Evolutionary conservation across 768 basidiomycete genomes (phyloP), one percentile per base, ranked within the genome.

Genomic region (Amanita rubescens): DNA sequence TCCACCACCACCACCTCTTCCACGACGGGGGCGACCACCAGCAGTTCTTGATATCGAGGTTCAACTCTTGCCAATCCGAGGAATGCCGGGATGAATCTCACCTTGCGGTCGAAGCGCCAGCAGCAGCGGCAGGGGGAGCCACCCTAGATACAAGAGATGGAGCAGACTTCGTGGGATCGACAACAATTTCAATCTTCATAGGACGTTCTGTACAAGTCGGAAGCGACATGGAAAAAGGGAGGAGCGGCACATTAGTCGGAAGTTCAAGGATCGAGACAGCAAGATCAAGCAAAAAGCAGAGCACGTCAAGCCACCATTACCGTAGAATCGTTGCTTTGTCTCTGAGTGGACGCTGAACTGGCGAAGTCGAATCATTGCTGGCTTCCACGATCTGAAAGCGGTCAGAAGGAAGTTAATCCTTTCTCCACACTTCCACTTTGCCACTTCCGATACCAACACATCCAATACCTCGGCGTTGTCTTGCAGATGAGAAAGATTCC

Each of bases 141-240:
- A 99, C 90, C 50, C 96, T 90, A 22, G 88, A 81, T 15, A 82
- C 82, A 58, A 99, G 77, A 4, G 89, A 78, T 17, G 75, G 74
- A 32, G 46, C 38, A 9, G 75, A 68, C 39, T 80, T 78, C 42
- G 84, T 78, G 11, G 91, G 91, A 73, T 95, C 91, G 67, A 95
- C 79, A 42, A 98, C 83, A 59, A 98, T 91, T 78, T 99, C 95
- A 58, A 98, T 94, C 78, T 94, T 95, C 94, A 98, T 96, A 20
- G 92, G 90, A 60, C 90, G 90, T 79, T 90, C 95, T 98, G 70
- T 59, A 71, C 66, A 66, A 54, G 63, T 66, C 59, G 69, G 66
- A 63, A 51, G 66, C 64, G 68, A 62, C 64, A 62, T 65, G 64
- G 65, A 68, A 74, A 75, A 74, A 70, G 69, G 67, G 69, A 67